A percentile compares a stretch with the other conserved stretches of the same genome.
phyloP scores from a whole-genome alignment of 768 basidiomycete species.

The Leccinum truebloodii region DNA sequence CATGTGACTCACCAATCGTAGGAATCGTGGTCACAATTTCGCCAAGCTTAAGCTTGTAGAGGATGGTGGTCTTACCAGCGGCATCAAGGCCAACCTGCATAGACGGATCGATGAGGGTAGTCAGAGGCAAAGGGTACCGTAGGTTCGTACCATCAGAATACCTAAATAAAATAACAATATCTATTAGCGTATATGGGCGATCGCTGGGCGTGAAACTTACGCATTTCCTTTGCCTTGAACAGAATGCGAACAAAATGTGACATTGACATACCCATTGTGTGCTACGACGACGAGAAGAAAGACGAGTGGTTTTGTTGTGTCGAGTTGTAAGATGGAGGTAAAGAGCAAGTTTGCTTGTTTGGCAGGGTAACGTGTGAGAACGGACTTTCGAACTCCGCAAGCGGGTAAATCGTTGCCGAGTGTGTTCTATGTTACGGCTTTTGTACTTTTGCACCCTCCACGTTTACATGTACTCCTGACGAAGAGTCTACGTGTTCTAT shows the following conservation, averaged over 20 bases:
- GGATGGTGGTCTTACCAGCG: conserved; percentile 97
- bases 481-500: conserved; percentile 20
- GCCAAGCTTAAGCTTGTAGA: conserved; percentile 99
- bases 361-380: conserved; percentile 33
- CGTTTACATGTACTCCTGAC: conserved; percentile 13
- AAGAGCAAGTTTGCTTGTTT: conserved; percentile 37
- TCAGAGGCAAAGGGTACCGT: conserved; percentile 21
- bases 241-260: conserved; percentile 78
- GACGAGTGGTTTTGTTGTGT: conserved; percentile 25
- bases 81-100: conserved; percentile 96
- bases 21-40: conserved; percentile 99
- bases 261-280: conserved; percentile 76
- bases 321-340: conserved; percentile 30
- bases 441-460: not conserved
- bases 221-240: conserved; percentile 99
- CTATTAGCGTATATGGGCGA: conserved; percentile 24
- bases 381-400: conserved; percentile 36
- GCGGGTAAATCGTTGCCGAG: conserved; percentile 18
- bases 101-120: conserved; percentile 11
- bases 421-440: not conserved
- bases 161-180: conserved; percentile 52
- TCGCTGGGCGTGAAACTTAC: conserved; percentile 51
- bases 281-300: conserved; percentile 33
- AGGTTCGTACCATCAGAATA: conserved; percentile 83
- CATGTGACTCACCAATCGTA: conserved; percentile 82